A percentile compares a stretch with the other conserved stretches of the same genome.
Conservation (phyloP, 2,329 filamentous ascomycete species). For the Colletotrichum sp. region DNA sequence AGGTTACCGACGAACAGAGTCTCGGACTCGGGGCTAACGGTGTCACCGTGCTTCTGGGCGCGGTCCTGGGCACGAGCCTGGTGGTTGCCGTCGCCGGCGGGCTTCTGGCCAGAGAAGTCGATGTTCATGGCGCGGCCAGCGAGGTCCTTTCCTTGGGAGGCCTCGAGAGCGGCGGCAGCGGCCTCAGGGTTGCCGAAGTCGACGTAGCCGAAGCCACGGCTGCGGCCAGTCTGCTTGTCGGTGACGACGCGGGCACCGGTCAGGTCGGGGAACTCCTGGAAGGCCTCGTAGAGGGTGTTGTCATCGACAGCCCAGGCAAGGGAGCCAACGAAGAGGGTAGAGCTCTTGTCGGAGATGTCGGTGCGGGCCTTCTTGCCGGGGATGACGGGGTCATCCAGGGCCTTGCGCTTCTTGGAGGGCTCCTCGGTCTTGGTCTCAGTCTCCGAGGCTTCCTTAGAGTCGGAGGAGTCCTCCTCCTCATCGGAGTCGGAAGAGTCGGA, state of each 20-base stretch:
- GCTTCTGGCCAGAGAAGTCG: conserved; percentile 75
- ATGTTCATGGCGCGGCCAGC: conserved; percentile 79
- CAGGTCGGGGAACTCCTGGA: conserved; percentile 79
- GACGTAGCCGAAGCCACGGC: conserved; percentile 93
- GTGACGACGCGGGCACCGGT: conserved; percentile 80
- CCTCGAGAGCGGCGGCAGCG: conserved; percentile 74
- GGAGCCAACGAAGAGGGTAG: conserved; percentile 88
- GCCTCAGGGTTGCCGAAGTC: conserved; percentile 76
- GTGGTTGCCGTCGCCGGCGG: conserved; percentile 56
- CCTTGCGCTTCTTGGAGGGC: conserved; percentile 71
- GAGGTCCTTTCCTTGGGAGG: conserved; percentile 76
- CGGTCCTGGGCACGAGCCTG: conserved; percentile 67
- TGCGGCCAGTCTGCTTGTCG: conserved; percentile 80
- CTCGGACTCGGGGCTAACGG: conserved; percentile 78
- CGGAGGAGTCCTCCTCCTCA: conserved; percentile 36
- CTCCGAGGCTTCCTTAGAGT: conserved; percentile 34
- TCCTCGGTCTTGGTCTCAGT: conserved; percentile 54
- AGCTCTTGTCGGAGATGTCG: conserved; percentile 52
- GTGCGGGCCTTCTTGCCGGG: conserved; percentile 73
- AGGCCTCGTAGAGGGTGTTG: conserved; percentile 79
- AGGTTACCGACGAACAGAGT: conserved; percentile 94
- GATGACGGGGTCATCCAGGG: conserved; percentile 51
- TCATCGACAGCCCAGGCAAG: conserved; percentile 92
- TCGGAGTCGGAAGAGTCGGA: conserved; percentile 39
- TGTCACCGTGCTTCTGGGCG: conserved; percentile 77